Evolutionary conservation across 208 protist genomes (phyloP).

Genomic region (Trypanosoma brucei): DNA sequence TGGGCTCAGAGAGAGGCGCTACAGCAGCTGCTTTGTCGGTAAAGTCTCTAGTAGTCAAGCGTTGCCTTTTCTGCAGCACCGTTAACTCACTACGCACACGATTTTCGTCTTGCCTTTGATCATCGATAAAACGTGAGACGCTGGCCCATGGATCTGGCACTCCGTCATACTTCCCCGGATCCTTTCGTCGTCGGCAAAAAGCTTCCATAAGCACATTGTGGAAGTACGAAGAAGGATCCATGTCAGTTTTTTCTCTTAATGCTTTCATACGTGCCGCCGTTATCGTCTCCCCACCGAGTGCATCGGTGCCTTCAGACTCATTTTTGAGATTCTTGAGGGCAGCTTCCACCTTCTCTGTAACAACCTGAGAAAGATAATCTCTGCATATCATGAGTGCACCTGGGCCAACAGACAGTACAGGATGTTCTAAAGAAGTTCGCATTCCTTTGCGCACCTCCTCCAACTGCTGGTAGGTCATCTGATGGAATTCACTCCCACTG

Average conservation of each 20-base stretch:
- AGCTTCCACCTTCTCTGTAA: conserved; percentile 2
- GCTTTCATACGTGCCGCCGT: neutral
- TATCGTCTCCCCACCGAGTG: neutral
- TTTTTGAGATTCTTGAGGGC: neutral
- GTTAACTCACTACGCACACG: neutral
- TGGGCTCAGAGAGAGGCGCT: neutral
- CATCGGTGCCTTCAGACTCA: too few species aligned
- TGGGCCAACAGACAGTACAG: conserved; percentile 1
- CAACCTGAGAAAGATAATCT: conserved; percentile 9
- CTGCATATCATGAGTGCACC: conserved; percentile 7
- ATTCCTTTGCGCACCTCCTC: neutral
- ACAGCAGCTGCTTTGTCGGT: neutral
- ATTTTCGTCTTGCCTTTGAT: conserved; percentile 4
- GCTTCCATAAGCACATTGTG: neutral
- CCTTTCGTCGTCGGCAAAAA: conserved; percentile 8
- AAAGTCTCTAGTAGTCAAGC: neutral
- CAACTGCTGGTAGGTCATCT: conserved; percentile 3
- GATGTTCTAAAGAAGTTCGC: neutral
- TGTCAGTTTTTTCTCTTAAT: neutral
- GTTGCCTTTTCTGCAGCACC: neutral
- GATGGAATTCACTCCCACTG: neutral
- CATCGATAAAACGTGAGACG: conserved; percentile 14
- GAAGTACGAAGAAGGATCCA: neutral
- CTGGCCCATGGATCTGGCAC: conserved; percentile 13
- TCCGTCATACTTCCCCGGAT: conserved; percentile 8